Evolutionary conservation across 768 basidiomycete genomes (phyloP).

Genomic region (Porphyrellus cyaneotinctus): DNA sequence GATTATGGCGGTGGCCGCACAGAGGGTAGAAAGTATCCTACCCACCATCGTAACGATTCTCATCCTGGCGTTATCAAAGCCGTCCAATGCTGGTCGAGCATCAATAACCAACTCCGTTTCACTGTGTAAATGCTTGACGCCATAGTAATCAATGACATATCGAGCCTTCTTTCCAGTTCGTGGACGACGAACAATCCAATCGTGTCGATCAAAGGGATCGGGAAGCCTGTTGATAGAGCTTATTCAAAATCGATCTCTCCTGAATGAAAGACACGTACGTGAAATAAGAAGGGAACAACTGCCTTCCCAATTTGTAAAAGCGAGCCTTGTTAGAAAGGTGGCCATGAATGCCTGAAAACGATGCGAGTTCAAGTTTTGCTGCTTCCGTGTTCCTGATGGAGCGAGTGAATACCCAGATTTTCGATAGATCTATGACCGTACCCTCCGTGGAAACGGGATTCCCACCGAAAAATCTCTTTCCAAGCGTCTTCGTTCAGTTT

Average conservation of each 20-base stretch:
- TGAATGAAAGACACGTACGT: not conserved
- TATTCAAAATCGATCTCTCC: not conserved
- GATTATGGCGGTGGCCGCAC: not conserved
- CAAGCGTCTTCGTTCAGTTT: constrained; percentile 10
- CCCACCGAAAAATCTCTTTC: constrained; percentile 9
- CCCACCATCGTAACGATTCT: not conserved
- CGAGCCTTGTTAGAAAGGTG: constrained; percentile 14
- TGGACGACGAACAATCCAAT: constrained; percentile 13
- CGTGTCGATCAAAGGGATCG: constrained; percentile 13
- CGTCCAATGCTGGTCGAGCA: constrained; percentile 7
- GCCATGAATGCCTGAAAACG: constrained; percentile 13
- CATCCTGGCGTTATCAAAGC: constrained; percentile 7
- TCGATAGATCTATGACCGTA: not conserved
- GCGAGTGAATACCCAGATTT: not conserved
- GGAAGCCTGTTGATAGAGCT: not conserved
- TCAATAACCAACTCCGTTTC: constrained; percentile 6
- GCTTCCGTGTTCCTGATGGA: constrained; percentile 3
- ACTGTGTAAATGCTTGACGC: constrained; percentile 2
- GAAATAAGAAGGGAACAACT: constrained; percentile 7
- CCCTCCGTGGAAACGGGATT: constrained; percentile 15
- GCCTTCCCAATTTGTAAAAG: not conserved
- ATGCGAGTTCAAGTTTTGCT: constrained; percentile 6
- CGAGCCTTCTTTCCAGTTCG: not conserved
- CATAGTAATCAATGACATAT: constrained; percentile 16
- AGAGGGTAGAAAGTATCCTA: not conserved